Conservation (phyloP, 495 filamentous ascomycete species). For the Aspergillus wentii region DNA sequence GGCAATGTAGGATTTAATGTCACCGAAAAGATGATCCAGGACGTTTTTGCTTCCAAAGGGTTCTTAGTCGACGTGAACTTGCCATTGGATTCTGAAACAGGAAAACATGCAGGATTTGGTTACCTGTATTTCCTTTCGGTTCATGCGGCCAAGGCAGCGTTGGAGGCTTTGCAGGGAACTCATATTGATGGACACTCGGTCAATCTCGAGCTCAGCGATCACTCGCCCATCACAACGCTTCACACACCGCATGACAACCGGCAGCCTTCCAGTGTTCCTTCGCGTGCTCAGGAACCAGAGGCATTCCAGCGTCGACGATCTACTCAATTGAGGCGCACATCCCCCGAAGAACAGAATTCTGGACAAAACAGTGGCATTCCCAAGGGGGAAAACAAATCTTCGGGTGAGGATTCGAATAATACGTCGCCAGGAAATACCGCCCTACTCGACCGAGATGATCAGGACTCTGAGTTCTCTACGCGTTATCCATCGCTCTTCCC, state of each 20-base stretch:
- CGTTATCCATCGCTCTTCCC: conserved; percentile 28
- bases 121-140: conserved; percentile 76
- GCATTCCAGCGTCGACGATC: too few species aligned
- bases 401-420: too few species aligned
- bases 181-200: conserved; percentile 76
- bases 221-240: conserved; percentile 18
- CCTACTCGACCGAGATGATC: background rate
- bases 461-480: conserved; percentile 17
- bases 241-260: conserved; percentile 3
- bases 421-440: too few species aligned
- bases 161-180: conserved; percentile 67
- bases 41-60: conserved; percentile 71
- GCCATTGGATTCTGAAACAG: conserved; percentile 77
- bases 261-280: too few species aligned
- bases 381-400: too few species aligned
- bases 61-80: conserved; percentile 71
- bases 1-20: conserved; percentile 87
- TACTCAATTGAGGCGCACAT: too few species aligned
- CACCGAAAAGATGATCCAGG: conserved; percentile 64
- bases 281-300: too few species aligned
- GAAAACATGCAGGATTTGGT: conserved; percentile 85
- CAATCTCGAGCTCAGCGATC: conserved; percentile 77
- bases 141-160: conserved; percentile 73
- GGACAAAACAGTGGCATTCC: too few species aligned
- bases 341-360: too few species aligned